Base-by-base conservation (phyloP, 441 rosid genomes). In the Erodium moschatum region DNA sequence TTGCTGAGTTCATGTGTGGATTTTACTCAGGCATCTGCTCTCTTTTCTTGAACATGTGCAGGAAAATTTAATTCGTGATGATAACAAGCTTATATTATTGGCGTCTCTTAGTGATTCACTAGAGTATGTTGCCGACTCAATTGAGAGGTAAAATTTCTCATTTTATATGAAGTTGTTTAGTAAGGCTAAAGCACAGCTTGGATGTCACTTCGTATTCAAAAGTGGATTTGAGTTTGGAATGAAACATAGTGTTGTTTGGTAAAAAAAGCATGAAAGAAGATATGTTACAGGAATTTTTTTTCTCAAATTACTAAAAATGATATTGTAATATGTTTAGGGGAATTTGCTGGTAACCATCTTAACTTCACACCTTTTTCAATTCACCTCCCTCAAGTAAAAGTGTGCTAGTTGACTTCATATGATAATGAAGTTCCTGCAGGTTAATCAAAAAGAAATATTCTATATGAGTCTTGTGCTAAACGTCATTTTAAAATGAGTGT, bases 101-200 rank as follows among this genome's bases (percentile, higher is more conserved):
- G 98, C 99, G 70, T 95, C 98, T 64, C 88, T 95, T 42, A 89
- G 98, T 80, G 97, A 95, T 88, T 95, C 98, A n/a, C 87, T 90
- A 79, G 98, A 95, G 80, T 92, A 86, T 74, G 89, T 90, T 75
- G 99, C 98, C 10, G 96, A 88, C 69, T 95, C 98, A 64, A 92
- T 95, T 72, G 92, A 92, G 83, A 90, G 97, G 99, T 84, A 83
- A 82, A 58, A 15, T 58, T 56, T 64, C 29, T 6, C 60, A 42
- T 27, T 7, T 64, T 19, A 3, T 33, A 6, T 27, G 8, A 16
- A 3, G 58, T n/a, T 2, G 58, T n/a, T 16, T 50, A 1, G 19
- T 16, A n/a, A n/a, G 19, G 19, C 58, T 50, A 50, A 0, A n/a
- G 58, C 6, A 50, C 6, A n/a, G 6, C 13, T 15, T n/a, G 18